These are phyloP conservation scores for Colletotrichum sp. DNA, from an alignment of 2,329 filamentous ascomycete species.

Conservation along the genomic window DNA sequence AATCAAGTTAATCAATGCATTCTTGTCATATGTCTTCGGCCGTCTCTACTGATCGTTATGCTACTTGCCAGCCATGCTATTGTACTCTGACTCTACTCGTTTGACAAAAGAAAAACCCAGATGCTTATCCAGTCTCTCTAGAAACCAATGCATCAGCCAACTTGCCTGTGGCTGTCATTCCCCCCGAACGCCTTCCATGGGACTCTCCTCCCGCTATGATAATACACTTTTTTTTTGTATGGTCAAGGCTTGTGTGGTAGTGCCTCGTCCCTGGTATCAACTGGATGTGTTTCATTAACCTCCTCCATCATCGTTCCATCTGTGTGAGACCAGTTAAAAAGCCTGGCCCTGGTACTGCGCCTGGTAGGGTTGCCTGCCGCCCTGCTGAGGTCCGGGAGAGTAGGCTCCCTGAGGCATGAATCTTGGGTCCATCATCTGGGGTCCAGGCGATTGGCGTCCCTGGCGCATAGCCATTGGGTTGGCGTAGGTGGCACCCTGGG, in stretches of 20 bases:
- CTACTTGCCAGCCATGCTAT: background rate
- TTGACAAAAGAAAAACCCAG: background rate
- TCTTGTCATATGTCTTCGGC: slow-evolving; percentile 1
- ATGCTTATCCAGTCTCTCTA: slow-evolving; percentile 4
- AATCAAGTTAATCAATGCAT: background rate
- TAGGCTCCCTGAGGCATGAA: slow-evolving; percentile 26
- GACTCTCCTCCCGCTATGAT: background rate
- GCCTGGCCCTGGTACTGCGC: slow-evolving; percentile 40
- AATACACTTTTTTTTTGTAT: background rate
- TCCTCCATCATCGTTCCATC: background rate
- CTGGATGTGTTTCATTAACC: background rate
- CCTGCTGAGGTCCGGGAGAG: slow-evolving; percentile 14
- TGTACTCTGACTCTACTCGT: slow-evolving; percentile 3
- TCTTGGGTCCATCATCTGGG: slow-evolving; percentile 29
- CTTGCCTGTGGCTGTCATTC: background rate
- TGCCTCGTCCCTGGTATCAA: background rate
- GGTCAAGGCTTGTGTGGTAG: background rate
- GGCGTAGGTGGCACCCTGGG: slow-evolving; percentile 4
- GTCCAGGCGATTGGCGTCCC: slow-evolving; percentile 26
- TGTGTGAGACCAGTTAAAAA: background rate
- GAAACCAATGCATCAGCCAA: background rate
- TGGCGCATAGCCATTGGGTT: slow-evolving; percentile 30
- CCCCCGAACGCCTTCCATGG: slow-evolving; percentile 9
- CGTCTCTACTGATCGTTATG: slow-evolving; percentile 12
- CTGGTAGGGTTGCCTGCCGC: slow-evolving; percentile 3